phyloP scores from a whole-genome alignment of 2,329 filamentous ascomycete genomes.

The Colletotrichum zoysiae region DNA sequence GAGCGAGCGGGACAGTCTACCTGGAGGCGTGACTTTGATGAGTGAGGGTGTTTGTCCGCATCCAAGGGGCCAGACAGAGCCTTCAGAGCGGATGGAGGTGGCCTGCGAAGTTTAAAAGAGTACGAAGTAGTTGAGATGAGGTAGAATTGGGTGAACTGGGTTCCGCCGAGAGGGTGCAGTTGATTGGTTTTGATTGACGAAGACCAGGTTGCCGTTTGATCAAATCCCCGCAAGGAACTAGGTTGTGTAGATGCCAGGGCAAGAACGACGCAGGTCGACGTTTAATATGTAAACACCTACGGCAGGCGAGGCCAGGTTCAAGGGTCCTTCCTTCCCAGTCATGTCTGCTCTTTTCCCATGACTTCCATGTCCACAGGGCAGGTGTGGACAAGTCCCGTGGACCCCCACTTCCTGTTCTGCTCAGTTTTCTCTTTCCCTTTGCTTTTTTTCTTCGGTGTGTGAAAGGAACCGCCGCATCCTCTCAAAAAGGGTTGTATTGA shows the following conservation, averaged over 20 bases:
- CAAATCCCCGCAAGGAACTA: not conserved
- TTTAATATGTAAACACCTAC: not conserved
- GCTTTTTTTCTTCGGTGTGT: not conserved
- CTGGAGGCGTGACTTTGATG: not conserved
- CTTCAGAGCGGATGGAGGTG: not conserved
- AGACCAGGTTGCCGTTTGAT: not conserved
- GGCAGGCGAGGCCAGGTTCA: not conserved
- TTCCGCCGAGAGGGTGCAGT: not conserved
- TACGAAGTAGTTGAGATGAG: conserved; percentile 31
- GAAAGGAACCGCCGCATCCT: not conserved
- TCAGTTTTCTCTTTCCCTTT: conserved; percentile 12
- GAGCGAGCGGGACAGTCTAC: not conserved
- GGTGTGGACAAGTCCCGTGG: conserved; percentile 18
- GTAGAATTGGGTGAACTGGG: conserved; percentile 5
- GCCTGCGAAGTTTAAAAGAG: conserved; percentile 15
- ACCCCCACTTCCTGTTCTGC: conserved; percentile 13
- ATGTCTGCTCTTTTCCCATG: not conserved
- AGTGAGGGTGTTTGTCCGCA: not conserved
- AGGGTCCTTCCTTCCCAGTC: not conserved
- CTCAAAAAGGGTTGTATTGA: conserved; percentile 26
- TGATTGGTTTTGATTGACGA: not conserved
- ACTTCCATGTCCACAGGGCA: conserved; percentile 11
- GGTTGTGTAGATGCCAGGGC: not conserved
- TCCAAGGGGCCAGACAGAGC: not conserved
- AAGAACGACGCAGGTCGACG: not conserved